These are phyloP conservation scores for Botrytis elliptica DNA, from an alignment of 2,329 filamentous ascomycete species.

Conservation along the genomic window DNA sequence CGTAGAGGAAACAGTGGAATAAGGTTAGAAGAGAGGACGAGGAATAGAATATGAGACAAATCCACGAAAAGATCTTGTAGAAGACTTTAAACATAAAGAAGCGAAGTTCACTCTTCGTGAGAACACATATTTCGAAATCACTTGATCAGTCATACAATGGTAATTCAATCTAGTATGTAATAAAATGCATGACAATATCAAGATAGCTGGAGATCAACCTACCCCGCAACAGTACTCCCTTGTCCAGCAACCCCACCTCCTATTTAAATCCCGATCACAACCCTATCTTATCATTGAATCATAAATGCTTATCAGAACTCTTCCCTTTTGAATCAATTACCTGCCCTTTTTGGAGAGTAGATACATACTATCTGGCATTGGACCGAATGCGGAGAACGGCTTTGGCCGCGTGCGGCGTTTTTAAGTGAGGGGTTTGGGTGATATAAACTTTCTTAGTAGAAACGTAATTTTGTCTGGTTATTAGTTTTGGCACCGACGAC, in stretches of 20 bases:
- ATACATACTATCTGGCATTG: not conserved
- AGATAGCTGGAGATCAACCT: conserved; percentile 6
- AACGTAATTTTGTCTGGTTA: not conserved
- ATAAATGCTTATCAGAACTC: not conserved
- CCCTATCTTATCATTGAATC: not conserved
- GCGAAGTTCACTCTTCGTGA: not conserved
- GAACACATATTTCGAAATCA: not conserved
- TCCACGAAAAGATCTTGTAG: not conserved
- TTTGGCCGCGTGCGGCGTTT: conserved; percentile 9
- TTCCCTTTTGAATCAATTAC: not conserved
- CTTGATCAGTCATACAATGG: not conserved
- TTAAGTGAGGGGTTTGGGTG: not conserved
- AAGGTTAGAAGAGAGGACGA: not conserved
- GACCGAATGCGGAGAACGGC: conserved; percentile 14
- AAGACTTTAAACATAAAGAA: not conserved
- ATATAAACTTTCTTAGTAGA: not conserved
- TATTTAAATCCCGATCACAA: not conserved
- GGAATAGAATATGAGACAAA: too few species aligned
- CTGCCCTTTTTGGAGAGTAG: not conserved
- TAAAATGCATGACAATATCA: not conserved
- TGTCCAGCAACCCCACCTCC: not conserved
- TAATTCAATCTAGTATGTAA: not conserved
- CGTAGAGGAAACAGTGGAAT: not conserved
- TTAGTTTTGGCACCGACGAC: not conserved
- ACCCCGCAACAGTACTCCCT: conserved; percentile 15